Conservation (phyloP, 805 yeast species). For the Barnettozyma californica region DNA sequence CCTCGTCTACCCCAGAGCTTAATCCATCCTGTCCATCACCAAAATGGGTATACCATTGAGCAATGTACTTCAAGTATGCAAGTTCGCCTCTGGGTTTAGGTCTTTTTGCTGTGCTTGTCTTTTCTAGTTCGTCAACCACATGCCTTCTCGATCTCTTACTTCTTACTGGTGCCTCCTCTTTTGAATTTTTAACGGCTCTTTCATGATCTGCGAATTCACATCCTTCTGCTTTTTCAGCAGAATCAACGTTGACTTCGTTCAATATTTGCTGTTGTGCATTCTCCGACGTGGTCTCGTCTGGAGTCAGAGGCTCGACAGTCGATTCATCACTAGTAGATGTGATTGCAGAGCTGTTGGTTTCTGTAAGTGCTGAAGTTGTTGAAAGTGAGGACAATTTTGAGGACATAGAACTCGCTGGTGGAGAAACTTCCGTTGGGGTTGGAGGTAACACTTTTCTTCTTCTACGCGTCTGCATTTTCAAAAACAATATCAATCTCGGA, state of each 20-base stretch:
- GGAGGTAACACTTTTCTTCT: not conserved
- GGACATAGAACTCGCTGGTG: not conserved
- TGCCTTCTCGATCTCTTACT: not conserved
- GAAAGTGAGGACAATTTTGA: not conserved
- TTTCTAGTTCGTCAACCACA: not conserved
- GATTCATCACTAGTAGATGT: constrained; percentile 4
- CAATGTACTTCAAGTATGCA: not conserved
- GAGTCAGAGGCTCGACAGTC: constrained; percentile 5
- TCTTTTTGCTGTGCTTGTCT: not conserved
- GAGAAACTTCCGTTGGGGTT: not conserved
- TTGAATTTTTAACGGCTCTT: not conserved
- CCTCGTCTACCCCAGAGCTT: constrained; percentile 1
- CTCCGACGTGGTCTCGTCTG: not conserved
- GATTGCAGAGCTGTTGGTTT: not conserved
- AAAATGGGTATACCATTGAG: constrained; percentile 9
- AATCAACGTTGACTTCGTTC: not conserved
- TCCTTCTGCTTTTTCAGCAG: not conserved
- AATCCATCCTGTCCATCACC: constrained; percentile 9
- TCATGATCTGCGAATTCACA: not conserved
- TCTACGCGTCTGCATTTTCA: not conserved
- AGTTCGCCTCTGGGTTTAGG: not conserved
- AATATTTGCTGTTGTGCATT: not conserved
- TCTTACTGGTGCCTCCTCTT: not conserved
- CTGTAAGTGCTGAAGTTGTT: not conserved
- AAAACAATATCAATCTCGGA: not conserved